Percentiles rank a stretch among this genome's conserved stretches.
Evolutionary conservation across 2,329 filamentous ascomycete species (phyloP).

Genomic region (Apiospora saccharicola): DNA sequence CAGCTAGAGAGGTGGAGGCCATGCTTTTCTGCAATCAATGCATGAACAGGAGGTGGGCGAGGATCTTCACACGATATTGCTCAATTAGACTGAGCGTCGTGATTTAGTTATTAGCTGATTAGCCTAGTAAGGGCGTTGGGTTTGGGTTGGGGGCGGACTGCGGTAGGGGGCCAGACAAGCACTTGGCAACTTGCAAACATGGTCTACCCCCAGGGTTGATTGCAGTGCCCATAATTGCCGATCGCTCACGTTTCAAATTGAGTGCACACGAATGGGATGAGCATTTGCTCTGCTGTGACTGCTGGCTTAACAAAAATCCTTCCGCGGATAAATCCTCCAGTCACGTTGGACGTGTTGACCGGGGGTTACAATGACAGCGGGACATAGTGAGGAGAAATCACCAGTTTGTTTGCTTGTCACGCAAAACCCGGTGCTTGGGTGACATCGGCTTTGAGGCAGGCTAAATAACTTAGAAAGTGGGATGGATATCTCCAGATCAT

Average conservation of each 20-base stretch:
- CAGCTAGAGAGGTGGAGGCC: not conserved
- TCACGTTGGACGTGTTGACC: not conserved
- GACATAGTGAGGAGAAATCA: not conserved
- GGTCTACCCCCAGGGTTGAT: not conserved
- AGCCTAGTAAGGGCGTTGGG: not conserved
- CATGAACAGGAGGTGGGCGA: not conserved
- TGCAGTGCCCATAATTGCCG: slow-evolving; percentile 15
- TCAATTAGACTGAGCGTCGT: not conserved
- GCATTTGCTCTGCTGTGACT: not conserved
- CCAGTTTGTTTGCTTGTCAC: not conserved
- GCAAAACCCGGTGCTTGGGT: not conserved
- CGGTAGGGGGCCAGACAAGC: not conserved
- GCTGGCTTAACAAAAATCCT: not conserved
- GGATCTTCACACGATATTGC: slow-evolving; percentile 20
- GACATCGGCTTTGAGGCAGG: slow-evolving; percentile 9
- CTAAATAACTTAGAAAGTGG: slow-evolving; percentile 9
- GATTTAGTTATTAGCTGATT: slow-evolving; percentile 1
- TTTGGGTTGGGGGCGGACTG: no score
- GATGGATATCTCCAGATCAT: slow-evolving; percentile 14
- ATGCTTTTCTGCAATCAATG: slow-evolving; percentile 13
- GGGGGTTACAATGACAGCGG: not conserved
- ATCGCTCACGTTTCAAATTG: slow-evolving; percentile 10
- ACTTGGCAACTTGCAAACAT: not conserved
- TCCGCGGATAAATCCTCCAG: not conserved
- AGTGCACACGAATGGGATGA: not conserved